Percentiles rank a stretch among this genome's conserved stretches.
These are phyloP conservation scores for Hortaea werneckii DNA, from an alignment of 2,329 filamentous ascomycete genomes.

Conservation along the genomic window DNA sequence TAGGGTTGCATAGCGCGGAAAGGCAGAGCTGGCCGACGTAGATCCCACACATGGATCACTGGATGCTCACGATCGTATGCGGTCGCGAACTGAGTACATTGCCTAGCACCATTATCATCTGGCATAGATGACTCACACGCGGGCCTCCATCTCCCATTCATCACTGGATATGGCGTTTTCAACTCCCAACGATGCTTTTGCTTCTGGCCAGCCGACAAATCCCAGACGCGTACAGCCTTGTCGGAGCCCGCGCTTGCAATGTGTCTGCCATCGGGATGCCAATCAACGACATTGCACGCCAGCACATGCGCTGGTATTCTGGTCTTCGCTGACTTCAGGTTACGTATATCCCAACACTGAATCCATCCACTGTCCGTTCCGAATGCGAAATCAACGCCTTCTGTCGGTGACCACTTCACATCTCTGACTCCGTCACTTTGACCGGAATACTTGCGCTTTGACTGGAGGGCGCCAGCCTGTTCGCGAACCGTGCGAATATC, in stretches of 20 bases:
- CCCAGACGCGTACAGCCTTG: slow-evolving; percentile 54
- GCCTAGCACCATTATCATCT: slow-evolving; percentile 43
- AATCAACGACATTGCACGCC: slow-evolving; percentile 51
- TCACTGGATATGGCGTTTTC: slow-evolving; percentile 51
- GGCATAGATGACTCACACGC: slow-evolving; percentile 45
- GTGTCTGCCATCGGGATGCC: slow-evolving; percentile 58
- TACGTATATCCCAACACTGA: slow-evolving; percentile 54
- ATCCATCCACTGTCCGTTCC: slow-evolving; percentile 54
- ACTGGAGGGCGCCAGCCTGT: slow-evolving; percentile 41
- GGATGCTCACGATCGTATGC: slow-evolving; percentile 53
- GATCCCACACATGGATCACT: slow-evolving; percentile 54
- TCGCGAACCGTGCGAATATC: slow-evolving; percentile 45
- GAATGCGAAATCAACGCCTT: slow-evolving; percentile 53
- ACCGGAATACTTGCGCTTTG: slow-evolving; percentile 45
- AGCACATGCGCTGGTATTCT: slow-evolving; percentile 51
- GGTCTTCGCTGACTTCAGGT: slow-evolving; percentile 46
- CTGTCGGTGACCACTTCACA: slow-evolving; percentile 54
- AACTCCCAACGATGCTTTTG: slow-evolving; percentile 51
- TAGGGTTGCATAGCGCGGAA: slow-evolving; percentile 51
- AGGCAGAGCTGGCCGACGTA: slow-evolving; percentile 51
- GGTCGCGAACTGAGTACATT: slow-evolving; percentile 53
- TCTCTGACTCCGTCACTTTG: slow-evolving; percentile 53
- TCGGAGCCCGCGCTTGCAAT: slow-evolving; percentile 53
- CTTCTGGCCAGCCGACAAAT: slow-evolving; percentile 47
- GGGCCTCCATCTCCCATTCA: slow-evolving; percentile 53